Evolutionary conservation across 75 land plant genomes (phyloP), one percentile per base, ranked within the genome.

Genomic region (Gnetum montanum): DNA sequence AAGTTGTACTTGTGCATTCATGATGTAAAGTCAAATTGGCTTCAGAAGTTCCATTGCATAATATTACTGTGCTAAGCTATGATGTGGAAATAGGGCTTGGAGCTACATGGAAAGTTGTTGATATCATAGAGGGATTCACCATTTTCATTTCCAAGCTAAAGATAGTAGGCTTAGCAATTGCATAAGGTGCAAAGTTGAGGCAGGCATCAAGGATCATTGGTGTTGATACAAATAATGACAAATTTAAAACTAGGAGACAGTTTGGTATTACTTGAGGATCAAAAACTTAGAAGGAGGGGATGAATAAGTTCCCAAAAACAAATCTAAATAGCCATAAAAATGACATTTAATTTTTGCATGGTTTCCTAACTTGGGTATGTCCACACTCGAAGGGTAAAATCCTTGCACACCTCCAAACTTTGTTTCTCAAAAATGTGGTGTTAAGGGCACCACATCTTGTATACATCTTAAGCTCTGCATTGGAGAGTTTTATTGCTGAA

Each of bases 41-140:
- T 47, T 35, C 77, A 1, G 6, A 4, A 61, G 96, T 77, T 1
- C 78, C 91, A 37, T 60, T 90, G 55, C 78, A 68, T n/a, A 88
- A 85, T 64, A 64, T 94, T 44, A 85, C 90, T 49, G 81, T 94
- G 16, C 78, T 94, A 1, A 77, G 99, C 54, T 89, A 96, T 61
- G 99, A 96, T 6, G 80, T 83, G 6, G 62, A 85, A 40, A 81
- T 92, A 76, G 84, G 80, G 26, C 56, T 81, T 12, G 84, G 84
- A 51, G 93, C 91, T 38, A 91, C 83, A 34, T 83, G 97, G 91
- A 91, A 86, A 58, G 81, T 83, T 72, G 97, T 91, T 31, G 73
- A 91, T 46, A 47, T 91, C 65, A 58, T 81, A 24, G 20, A 83
- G 65, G 85, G 82, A 22, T 83, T 87, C 46, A 74, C 66, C 47